Conservation (phyloP, 2,329 filamentous ascomycete genomes). For the Didymella sp. region DNA sequence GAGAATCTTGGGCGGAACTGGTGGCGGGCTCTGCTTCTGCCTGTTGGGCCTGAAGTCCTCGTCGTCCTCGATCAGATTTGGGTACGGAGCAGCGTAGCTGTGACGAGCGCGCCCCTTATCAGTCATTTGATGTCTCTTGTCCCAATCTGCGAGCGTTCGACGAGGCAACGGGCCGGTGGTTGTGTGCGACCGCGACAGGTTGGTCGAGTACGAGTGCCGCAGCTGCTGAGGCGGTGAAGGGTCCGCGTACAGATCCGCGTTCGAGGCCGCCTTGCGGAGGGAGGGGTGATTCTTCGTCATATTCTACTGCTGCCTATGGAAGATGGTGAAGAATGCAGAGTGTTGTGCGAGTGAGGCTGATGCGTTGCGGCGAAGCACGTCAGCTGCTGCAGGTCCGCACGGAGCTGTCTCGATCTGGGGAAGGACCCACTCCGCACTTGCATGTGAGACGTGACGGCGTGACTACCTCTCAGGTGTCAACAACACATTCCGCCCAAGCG, state of each 20-base stretch:
- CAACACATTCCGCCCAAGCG: background rate
- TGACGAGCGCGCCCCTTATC: conserved; percentile 31
- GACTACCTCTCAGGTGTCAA: background rate
- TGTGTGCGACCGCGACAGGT: conserved; percentile 42
- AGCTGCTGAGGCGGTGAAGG: conserved; percentile 40
- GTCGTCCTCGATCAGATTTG: conserved; percentile 43
- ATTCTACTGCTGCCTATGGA: conserved; percentile 2
- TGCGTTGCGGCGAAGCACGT: conserved; percentile 12
- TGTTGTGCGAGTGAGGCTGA: conserved; percentile 1
- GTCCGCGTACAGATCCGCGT: conserved; percentile 48
- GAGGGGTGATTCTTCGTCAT: conserved; percentile 51
- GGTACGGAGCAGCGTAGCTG: conserved; percentile 41
- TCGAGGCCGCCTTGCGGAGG: conserved; percentile 47
- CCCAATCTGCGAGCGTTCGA: conserved; percentile 29
- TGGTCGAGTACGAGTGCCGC: conserved; percentile 33
- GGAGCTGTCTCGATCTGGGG: conserved; percentile 19
- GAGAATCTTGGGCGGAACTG: conserved; percentile 49
- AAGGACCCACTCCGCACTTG: conserved; percentile 12
- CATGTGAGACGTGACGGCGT: conserved; percentile 8
- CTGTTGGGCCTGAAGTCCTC: conserved; percentile 35
- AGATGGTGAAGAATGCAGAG: background rate
- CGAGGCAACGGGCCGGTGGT: conserved; percentile 34
- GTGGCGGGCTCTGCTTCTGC: conserved; percentile 43
- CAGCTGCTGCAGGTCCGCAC: conserved; percentile 10
- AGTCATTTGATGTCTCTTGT: conserved; percentile 17